A percentile compares a stretch with the other conserved stretches of the same genome.
These are phyloP conservation scores for Neurospora crassa DNA, from an alignment of 2,329 filamentous ascomycete genomes.

Conservation along the genomic window DNA sequence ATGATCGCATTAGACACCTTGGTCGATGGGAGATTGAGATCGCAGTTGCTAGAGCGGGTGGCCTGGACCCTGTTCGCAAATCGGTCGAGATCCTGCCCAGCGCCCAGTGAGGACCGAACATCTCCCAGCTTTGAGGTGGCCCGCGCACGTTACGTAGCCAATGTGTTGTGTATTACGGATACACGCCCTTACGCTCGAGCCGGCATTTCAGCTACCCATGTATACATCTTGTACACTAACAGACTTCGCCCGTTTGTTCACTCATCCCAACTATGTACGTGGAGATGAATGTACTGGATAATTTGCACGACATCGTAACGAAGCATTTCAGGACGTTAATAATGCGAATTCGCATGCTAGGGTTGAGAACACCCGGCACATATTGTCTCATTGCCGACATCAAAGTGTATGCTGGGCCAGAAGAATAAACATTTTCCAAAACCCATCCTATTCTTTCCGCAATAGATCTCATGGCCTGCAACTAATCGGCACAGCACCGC, in stretches of 20 bases:
- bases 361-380: background rate
- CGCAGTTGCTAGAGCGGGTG: constrained; percentile 16
- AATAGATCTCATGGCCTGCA: background rate
- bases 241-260: background rate
- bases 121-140: background rate
- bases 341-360: background rate
- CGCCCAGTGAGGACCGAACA: background rate
- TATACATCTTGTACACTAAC: background rate
- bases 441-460: background rate
- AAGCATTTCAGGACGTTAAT: background rate
- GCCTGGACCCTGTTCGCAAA: constrained; percentile 23
- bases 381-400: background rate
- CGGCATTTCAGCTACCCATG: background rate
- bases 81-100: constrained; percentile 26
- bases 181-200: background rate
- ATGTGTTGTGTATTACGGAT: background rate
- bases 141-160: background rate
- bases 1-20: constrained; percentile 31
- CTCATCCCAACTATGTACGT: background rate
- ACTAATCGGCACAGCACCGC: background rate
- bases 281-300: background rate
- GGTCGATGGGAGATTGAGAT: constrained; percentile 32
- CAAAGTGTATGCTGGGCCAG: background rate
- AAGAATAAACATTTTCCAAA: background rate
- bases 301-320: background rate